phyloP scores from a whole-genome alignment of 768 basidiomycete genomes.

The Mycena vulgaris region DNA sequence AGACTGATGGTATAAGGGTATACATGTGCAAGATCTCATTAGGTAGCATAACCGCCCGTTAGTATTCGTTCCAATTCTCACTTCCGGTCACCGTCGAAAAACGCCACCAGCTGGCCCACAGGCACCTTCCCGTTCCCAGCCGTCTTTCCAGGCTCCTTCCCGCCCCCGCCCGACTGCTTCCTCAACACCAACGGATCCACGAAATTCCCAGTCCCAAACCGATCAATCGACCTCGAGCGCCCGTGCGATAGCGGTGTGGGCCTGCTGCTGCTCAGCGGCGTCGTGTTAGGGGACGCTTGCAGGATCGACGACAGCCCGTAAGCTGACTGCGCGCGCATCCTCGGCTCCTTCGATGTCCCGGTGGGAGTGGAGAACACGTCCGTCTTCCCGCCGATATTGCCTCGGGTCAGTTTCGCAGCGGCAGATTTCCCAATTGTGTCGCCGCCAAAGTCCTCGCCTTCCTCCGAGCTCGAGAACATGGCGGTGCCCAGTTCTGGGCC shows the following conservation, averaged over 20 bases:
- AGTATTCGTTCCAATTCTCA: conserved; percentile 15
- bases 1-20: conserved; percentile 11
- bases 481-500: conserved; percentile 54
- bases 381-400: conserved; percentile 39
- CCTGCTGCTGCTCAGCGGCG: conserved; percentile 53
- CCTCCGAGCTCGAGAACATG: conserved; percentile 60
- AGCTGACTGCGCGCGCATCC: conserved; percentile 71
- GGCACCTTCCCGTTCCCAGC: conserved; percentile 74
- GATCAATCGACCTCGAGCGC: conserved; percentile 60
- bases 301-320: conserved; percentile 61
- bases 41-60: not conserved
- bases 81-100: conserved; percentile 77
- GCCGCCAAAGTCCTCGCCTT: conserved; percentile 61
- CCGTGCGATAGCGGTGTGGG: conserved; percentile 32
- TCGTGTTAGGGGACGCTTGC: conserved; percentile 44
- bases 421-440: conserved; percentile 77
- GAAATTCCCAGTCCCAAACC: conserved; percentile 67
- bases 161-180: conserved; percentile 69
- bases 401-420: conserved; percentile 50
- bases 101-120: conserved; percentile 86
- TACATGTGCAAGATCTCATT: conserved; percentile 29
- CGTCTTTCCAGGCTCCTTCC: conserved; percentile 60
- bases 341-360: conserved; percentile 49
- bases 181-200: conserved; percentile 84
- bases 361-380: conserved; percentile 39